A percentile compares a stretch with the other conserved stretches of the same genome.
phyloP scores from a whole-genome alignment of 352 stramenopile genomes.

The Pythium phragmitis region DNA sequence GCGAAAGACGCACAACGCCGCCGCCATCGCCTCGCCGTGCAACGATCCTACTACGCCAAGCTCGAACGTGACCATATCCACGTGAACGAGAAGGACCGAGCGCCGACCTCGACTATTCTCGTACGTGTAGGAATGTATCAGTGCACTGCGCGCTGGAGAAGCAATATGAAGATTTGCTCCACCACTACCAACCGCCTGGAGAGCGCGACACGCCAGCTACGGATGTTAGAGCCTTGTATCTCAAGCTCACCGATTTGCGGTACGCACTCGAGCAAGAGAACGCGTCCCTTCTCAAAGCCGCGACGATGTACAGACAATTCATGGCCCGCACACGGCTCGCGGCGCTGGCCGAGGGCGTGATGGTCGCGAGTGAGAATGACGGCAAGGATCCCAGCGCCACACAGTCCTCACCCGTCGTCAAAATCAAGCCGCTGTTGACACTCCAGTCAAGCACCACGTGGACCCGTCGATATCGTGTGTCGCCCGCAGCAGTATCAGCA shows the following conservation, averaged over 20 bases:
- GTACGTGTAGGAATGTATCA: conserved; percentile 32
- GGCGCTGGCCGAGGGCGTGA: conserved; percentile 2
- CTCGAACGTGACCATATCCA: conserved; percentile 18
- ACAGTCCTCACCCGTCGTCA: conserved; percentile 2
- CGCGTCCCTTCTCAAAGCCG: conserved; percentile 22
- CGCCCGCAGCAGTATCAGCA: background rate
- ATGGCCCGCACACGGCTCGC: conserved; percentile 26
- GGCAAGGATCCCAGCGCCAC: no score
- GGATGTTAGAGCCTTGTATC: conserved; percentile 24
- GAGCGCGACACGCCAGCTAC: background rate
- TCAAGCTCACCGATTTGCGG: conserved; percentile 34
- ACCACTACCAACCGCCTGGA: background rate
- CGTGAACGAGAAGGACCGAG: background rate
- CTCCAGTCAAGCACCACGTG: conserved; percentile 52
- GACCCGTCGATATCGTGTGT: conserved; percentile 44
- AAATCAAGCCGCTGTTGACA: conserved; percentile 22
- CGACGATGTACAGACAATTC: conserved; percentile 33
- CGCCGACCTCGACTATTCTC: background rate
- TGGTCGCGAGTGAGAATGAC: background rate
- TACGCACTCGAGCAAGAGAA: conserved; percentile 34
- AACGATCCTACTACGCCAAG: conserved; percentile 37
- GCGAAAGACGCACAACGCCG: conserved; percentile 10
- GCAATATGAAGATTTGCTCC: conserved; percentile 28
- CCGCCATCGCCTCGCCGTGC: conserved; percentile 34
- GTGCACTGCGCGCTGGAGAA: conserved; percentile 29